Evolutionary conservation across 1,139 yeast genomes (phyloP), one percentile per base, ranked within the genome.

Genomic region (Lodderomyces beijingensis): DNA sequence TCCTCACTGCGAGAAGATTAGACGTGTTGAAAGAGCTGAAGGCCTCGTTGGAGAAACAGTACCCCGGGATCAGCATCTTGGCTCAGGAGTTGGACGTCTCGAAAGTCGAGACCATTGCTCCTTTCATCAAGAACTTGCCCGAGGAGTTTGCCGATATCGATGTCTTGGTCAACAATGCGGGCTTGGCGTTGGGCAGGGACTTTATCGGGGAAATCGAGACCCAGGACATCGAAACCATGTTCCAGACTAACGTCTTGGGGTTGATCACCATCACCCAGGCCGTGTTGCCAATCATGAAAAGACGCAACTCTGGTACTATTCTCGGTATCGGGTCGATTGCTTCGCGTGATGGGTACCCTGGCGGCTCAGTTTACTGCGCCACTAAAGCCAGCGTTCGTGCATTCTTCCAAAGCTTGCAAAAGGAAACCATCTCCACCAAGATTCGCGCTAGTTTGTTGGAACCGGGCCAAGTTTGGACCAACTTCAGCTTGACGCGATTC

Each of bases 151-250:
- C 33, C 3, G 77, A 73, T 41, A 69, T 78, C 40, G 86, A 79
- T 52, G 73, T 86, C 23, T 65, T 86, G 37, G 62, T 86, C 40
- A 86, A 86, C 64, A 86, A 85, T 52, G 93, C 94, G 5, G 95
- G 95, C 25, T 73, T 80, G 57, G 94, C 91, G 2, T 62, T 76
- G 31, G 95, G 95, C 16, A 60, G 61, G 30, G 88, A 74, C 20
- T 53, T 58, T 26, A 84, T 84, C 18, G 93, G 91, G 10, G 62
- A 62, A 2, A 70, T 83, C 36, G 50, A 56, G 2, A 61, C 62
- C 17, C 56, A 58, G 2, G 91, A 83, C 44, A 65, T 84, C 31
- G 67, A 69, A 32, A 74, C 72, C 24, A 80, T 82, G 81, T 69
- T 79, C 50, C 68, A 74, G 44, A 84, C 93, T 36, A 84, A 84